A percentile compares a stretch with the other conserved stretches of the same genome.
Evolutionary conservation across 108 stramenopile genomes (phyloP).

Genomic region (Craspedostauros australis): DNA sequence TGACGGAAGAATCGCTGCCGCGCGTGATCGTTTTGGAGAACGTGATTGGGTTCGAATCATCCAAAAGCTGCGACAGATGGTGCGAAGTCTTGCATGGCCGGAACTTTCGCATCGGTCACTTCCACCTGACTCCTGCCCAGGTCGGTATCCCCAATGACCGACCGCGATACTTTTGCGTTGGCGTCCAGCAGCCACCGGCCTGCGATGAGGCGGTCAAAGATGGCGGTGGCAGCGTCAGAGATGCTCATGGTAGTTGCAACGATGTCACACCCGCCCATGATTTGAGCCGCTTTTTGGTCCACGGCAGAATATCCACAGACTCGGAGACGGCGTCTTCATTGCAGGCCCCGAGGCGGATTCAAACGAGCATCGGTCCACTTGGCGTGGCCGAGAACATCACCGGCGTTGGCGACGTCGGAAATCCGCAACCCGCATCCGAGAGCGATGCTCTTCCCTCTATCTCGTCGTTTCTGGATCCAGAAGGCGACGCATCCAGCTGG

Average conservation of each 20-base stretch:
- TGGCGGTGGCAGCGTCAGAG: too few relatives aligned
- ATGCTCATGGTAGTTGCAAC: too few relatives aligned
- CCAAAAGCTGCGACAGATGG: slow-evolving; percentile 51
- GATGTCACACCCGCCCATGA: too few relatives aligned
- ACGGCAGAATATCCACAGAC: too few relatives aligned
- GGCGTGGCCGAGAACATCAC: too few relatives aligned
- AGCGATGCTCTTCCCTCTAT: slow-evolving; percentile 9
- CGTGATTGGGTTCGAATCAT: slow-evolving; percentile 84
- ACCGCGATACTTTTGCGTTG: slow-evolving; percentile 70
- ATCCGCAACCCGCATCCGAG: background rate
- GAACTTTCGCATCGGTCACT: slow-evolving; percentile 53
- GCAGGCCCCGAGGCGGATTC: too few relatives aligned
- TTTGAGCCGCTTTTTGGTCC: too few relatives aligned
- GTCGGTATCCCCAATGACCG: slow-evolving; percentile 85
- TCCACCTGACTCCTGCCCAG: slow-evolving; percentile 76
- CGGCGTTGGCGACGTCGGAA: too few relatives aligned
- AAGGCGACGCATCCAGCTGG: background rate
- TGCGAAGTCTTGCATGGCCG: slow-evolving; percentile 30
- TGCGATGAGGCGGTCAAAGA: too few relatives aligned
- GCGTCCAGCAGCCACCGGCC: slow-evolving; percentile 7
- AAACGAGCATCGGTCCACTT: too few relatives aligned
- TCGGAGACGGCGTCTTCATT: too few relatives aligned
- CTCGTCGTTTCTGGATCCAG: slow-evolving; percentile 18
- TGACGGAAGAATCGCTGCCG: slow-evolving; percentile 46
- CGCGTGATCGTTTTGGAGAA: slow-evolving; percentile 74